These are phyloP conservation scores for Phalaenopsis aphrodite DNA, from an alignment of 106 monocot genomes.

Conservation along the genomic window DNA sequence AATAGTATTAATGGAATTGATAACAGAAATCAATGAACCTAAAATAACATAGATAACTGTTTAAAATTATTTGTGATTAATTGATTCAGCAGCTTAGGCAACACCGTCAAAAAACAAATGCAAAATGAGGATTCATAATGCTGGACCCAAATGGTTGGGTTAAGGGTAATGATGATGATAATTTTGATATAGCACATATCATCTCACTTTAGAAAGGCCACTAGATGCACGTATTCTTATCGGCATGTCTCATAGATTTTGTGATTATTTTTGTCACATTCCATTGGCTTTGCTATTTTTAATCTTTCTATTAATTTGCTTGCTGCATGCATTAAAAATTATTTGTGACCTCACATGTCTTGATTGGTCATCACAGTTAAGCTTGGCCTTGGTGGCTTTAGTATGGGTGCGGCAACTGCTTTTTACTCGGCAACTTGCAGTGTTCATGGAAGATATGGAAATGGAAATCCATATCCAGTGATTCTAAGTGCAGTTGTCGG, in stretches of 20 bases:
- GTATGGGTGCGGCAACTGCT: slow-evolving; percentile 94
- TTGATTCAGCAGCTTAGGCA: no score
- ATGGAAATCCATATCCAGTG: slow-evolving; percentile 71
- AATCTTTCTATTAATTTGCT: no score
- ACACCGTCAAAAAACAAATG: no score
- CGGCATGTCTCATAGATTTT: neutral
- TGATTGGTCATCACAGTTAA: slow-evolving; percentile 51
- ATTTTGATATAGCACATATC: no score
- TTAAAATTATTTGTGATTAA: no score
- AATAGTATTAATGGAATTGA: no score
- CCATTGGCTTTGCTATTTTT: neutral
- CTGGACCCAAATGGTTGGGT: no score
- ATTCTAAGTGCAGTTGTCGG: slow-evolving; percentile 65
- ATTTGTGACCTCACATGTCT: neutral
- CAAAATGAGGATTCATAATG: no score
- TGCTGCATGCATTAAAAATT: neutral
- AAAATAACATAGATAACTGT: no score
- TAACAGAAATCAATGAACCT: no score
- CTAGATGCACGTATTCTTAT: neutral
- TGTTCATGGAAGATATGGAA: slow-evolving; percentile 73
- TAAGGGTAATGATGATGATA: no score
- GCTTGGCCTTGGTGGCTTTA: slow-evolving; percentile 94
- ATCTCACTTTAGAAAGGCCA: neutral
- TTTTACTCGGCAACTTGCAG: slow-evolving; percentile 85
- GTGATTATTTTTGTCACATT: neutral